These are phyloP conservation scores for Aspergillus pseudonomiae DNA, from an alignment of 2,329 filamentous ascomycete species.

Conservation along the genomic window DNA sequence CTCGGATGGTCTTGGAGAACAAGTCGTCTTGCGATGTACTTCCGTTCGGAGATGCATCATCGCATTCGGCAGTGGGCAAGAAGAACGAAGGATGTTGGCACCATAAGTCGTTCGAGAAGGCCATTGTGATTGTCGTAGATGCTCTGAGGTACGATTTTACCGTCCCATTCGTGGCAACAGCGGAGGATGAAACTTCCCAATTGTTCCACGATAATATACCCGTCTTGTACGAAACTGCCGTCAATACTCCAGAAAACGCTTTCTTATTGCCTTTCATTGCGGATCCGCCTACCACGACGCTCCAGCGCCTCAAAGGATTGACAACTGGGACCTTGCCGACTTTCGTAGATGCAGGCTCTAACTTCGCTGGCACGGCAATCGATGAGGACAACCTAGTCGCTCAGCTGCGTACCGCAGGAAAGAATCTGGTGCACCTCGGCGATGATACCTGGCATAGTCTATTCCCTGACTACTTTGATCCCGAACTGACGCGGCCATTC, in stretches of 20 bases:
- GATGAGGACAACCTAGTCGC: constrained; percentile 83
- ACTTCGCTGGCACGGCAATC: constrained; percentile 92
- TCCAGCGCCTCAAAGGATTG: constrained; percentile 89
- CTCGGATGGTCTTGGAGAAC: constrained; percentile 76
- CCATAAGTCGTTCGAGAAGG: constrained; percentile 88
- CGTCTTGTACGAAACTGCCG: constrained; percentile 80
- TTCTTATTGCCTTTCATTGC: constrained; percentile 95
- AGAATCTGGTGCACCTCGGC: constrained; percentile 88
- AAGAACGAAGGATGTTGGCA: constrained; percentile 84
- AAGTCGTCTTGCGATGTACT: constrained; percentile 71
- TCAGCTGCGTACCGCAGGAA: constrained; percentile 65
- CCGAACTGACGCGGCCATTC: constrained; percentile 82
- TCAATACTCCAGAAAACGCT: constrained; percentile 74
- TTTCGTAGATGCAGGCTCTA: constrained; percentile 90
- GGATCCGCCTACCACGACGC: constrained; percentile 89
- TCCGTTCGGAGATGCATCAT: constrained; percentile 59
- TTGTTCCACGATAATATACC: constrained; percentile 88
- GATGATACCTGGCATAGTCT: constrained; percentile 96
- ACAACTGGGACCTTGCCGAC: constrained; percentile 95
- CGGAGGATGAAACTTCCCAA: constrained; percentile 51
- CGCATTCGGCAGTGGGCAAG: constrained; percentile 23
- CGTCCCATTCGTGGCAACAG: constrained; percentile 66
- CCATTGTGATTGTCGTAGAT: constrained; percentile 87
- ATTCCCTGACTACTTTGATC: constrained; percentile 91
- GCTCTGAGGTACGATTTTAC: constrained; percentile 97